Evolutionary conservation across 2,329 filamentous ascomycete species (phyloP).

Genomic region (Leptosphaerulina australis): DNA sequence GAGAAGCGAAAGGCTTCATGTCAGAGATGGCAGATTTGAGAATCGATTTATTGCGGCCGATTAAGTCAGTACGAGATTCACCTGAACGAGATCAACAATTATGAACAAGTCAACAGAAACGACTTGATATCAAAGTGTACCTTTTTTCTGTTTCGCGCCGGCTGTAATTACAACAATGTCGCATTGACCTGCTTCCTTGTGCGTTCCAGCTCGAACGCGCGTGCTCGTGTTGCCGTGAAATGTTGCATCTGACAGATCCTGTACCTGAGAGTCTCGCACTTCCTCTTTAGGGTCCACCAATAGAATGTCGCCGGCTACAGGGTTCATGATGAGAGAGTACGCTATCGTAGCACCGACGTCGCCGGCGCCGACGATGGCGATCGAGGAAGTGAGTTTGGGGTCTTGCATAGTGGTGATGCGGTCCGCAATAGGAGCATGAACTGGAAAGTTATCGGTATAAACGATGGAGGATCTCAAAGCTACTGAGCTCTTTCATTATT

Average conservation of each 20-base stretch:
- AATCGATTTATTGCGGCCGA: slow-evolving; percentile 31
- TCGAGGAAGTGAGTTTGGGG: slow-evolving; percentile 27
- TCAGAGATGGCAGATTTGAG: slow-evolving; percentile 27
- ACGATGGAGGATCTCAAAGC: not conserved
- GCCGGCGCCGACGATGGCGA: slow-evolving; percentile 33
- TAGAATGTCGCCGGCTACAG: slow-evolving; percentile 26
- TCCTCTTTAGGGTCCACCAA: slow-evolving; percentile 32
- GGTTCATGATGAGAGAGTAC: slow-evolving; percentile 33
- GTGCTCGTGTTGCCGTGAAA: slow-evolving; percentile 30
- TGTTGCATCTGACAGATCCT: slow-evolving; percentile 22
- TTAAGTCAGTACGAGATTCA: slow-evolving; percentile 29
- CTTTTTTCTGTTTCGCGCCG: slow-evolving; percentile 30
- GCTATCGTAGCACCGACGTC: slow-evolving; percentile 33
- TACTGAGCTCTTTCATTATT: slow-evolving; percentile 2
- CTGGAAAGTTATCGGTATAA: not conserved
- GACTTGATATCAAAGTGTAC: not conserved
- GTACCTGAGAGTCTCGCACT: slow-evolving; percentile 29
- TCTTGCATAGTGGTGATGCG: slow-evolving; percentile 15
- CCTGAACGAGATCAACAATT: slow-evolving; percentile 8
- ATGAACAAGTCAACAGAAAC: too few species aligned
- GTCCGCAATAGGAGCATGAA: too few species aligned
- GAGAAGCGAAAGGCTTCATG: slow-evolving; percentile 26
- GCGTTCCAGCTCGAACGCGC: slow-evolving; percentile 26
- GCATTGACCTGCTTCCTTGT: slow-evolving; percentile 32
- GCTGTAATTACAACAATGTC: slow-evolving; percentile 32